Conservation (phyloP, 2,329 filamentous ascomycete species). For the Aspergillus fumigatus region DNA sequence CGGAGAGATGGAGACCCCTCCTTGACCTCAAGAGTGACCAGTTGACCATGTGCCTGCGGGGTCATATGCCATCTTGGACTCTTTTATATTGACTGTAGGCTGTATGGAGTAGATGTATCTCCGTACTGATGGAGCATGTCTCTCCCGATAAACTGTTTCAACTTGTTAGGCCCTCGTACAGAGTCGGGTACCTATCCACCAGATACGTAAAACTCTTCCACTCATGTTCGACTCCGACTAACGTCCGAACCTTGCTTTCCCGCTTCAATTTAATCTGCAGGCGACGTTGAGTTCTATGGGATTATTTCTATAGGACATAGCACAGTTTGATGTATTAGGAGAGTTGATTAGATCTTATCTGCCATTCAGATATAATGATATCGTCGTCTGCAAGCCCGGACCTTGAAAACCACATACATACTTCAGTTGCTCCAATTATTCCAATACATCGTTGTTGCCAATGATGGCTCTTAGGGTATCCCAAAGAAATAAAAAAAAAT, state of each 20-base stretch:
- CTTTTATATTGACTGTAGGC: background rate
- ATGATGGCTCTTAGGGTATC: background rate
- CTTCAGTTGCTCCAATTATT: background rate
- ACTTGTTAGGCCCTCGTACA: background rate
- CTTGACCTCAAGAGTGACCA: background rate
- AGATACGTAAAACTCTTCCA: background rate
- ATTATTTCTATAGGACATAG: background rate
- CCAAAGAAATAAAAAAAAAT: too few relatives aligned
- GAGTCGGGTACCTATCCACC: background rate
- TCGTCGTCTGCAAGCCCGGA: background rate
- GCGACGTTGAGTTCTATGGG: background rate
- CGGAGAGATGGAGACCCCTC: background rate
- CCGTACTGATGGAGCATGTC: too few relatives aligned
- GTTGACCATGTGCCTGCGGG: background rate
- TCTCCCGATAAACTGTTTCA: background rate
- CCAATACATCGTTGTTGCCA: background rate
- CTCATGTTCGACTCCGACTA: background rate
- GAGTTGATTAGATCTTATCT: too few relatives aligned
- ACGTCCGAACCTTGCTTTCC: background rate
- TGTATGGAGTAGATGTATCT: background rate
- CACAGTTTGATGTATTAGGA: background rate
- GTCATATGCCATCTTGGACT: background rate
- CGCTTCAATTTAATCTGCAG: background rate
- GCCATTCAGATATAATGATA: background rate
- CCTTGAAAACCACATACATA: background rate